A percentile compares a stretch with the other conserved stretches of the same genome.
Conservation (phyloP, 495 filamentous ascomycete genomes). For the Penicillium canariense region DNA sequence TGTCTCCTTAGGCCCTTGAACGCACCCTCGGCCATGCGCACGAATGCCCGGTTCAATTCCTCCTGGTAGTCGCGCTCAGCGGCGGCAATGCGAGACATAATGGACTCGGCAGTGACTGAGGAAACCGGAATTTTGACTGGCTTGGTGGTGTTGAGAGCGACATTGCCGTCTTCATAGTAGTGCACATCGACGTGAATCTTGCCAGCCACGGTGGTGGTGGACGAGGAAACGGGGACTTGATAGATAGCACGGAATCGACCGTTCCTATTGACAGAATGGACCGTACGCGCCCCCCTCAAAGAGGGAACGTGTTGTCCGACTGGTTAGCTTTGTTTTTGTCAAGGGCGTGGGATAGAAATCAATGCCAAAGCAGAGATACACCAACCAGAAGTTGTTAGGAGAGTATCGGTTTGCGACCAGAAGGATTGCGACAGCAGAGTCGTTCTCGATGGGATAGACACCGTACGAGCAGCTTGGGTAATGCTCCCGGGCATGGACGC, state of each 20-base stretch:
- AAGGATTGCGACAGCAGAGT: constrained; percentile 72
- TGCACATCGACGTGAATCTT: constrained; percentile 68
- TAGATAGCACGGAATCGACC: constrained; percentile 93
- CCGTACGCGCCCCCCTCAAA: too few species aligned
- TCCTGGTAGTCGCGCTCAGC: constrained; percentile 93
- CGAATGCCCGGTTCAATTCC: constrained; percentile 89
- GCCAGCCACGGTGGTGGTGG: constrained; percentile 44
- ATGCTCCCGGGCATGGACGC: constrained; percentile 81
- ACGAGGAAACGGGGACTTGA: constrained; percentile 60
- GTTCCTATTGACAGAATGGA: constrained; percentile 57
- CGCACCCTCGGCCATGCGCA: constrained; percentile 80
- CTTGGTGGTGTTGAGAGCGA: constrained; percentile 84
- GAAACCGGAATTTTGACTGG: constrained; percentile 58
- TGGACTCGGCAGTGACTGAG: constrained; percentile 60
- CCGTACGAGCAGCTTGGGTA: constrained; percentile 78
- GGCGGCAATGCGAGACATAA: constrained; percentile 70
- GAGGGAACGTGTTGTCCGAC: too few species aligned
- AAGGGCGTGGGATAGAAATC: too few species aligned
- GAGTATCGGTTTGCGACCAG: constrained; percentile 95
- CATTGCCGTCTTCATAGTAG: constrained; percentile 99
- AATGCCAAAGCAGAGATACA: neutral
- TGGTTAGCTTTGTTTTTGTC: constrained; percentile 9
- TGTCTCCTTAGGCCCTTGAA: constrained; percentile 94
- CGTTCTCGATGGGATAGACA: constrained; percentile 72
- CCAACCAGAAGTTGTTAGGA: constrained; percentile 93